phyloP scores from a whole-genome alignment of 202 grass and related monocot genomes.

The Zoysia matrella region DNA sequence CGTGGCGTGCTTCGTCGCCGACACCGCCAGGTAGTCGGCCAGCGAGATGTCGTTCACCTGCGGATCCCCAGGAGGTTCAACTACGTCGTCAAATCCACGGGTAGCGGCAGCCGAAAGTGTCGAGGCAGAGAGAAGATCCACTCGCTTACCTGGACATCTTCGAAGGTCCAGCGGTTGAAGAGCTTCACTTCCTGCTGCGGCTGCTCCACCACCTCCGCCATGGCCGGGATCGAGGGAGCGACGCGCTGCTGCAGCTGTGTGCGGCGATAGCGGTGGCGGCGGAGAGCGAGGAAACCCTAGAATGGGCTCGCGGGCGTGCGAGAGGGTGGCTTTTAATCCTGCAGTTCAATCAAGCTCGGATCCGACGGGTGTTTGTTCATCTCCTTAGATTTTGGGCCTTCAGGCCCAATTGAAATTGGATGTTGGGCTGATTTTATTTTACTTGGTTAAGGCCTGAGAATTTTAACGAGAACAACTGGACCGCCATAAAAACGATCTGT shows the following conservation, averaged over 20 bases:
- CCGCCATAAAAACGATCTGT: too few relatives aligned
- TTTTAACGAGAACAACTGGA: too few relatives aligned
- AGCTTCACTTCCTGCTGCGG: constrained; percentile 29
- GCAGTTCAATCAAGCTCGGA: neutral
- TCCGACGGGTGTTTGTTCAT: constrained; percentile 30
- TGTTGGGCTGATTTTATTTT: too few relatives aligned
- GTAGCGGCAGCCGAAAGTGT: neutral
- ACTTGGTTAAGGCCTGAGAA: too few relatives aligned
- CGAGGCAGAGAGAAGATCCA: neutral
- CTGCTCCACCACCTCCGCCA: constrained; percentile 42
- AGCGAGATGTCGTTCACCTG: constrained; percentile 81
- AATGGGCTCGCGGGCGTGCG: neutral
- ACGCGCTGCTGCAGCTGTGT: neutral
- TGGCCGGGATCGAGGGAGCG: constrained; percentile 22
- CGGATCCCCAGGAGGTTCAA: neutral
- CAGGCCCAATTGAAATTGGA: neutral
- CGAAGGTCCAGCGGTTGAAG: neutral
- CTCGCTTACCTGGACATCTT: constrained; percentile 55
- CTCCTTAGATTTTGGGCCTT: neutral
- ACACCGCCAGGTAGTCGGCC: constrained; percentile 68
- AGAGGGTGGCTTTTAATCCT: neutral
- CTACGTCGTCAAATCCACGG: neutral
- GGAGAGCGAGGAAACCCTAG: constrained; percentile 28
- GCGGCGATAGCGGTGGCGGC: constrained; percentile 19
- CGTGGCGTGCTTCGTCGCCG: constrained; percentile 59